Base-by-base conservation (phyloP, 73 alveolate genomes). In the Paramecium biaurelia region DNA sequence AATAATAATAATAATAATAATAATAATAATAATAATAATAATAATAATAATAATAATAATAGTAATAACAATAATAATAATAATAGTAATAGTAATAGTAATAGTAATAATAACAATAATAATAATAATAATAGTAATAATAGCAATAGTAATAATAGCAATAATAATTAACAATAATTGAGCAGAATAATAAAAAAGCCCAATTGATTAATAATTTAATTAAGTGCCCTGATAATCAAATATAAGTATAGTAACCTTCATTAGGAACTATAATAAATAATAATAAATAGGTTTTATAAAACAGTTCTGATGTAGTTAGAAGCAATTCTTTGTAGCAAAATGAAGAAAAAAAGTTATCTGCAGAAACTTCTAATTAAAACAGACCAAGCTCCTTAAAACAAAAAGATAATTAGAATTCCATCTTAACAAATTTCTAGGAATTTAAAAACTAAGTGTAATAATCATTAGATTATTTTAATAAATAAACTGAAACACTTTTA, bases 361-460 rank as follows among this genome's bases (percentile, higher is more conserved):
- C 11, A 43, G 70, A 28, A 2, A 9, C 15, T 70, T n/a, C 15
- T 4, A 32, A 42, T 37, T 14, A 79, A 9, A 30, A 45, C 14
- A 79, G 90, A 42, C 70, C 90, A 42, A 79, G 49, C 28, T 41
- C 76, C 18, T 23, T 79, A 7, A 79, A 79, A 79, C 20, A 41
- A 26, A 79, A 79, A 79, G 90, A 79, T 12, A 79, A 42, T 20
- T 41, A 38, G 32, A 45, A 18, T 26, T 43, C 76, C 1, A 42
- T 79, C 21, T 15, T 74, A 74, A 79, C 76, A 6, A 79, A 45
- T 21, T 79, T 79, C 47, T 47, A 79, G 37, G 90, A 79, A 26
- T 79, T 79, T 23, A 79, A 79, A 34, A 79, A 79, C 15, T 79
- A 79, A 79, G 90, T 79, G 4, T 47, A 79, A 79, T 79, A 79